These are phyloP conservation scores for Wallacemonas sp. DNA, from an alignment of 208 protist species.

Conservation along the genomic window DNA sequence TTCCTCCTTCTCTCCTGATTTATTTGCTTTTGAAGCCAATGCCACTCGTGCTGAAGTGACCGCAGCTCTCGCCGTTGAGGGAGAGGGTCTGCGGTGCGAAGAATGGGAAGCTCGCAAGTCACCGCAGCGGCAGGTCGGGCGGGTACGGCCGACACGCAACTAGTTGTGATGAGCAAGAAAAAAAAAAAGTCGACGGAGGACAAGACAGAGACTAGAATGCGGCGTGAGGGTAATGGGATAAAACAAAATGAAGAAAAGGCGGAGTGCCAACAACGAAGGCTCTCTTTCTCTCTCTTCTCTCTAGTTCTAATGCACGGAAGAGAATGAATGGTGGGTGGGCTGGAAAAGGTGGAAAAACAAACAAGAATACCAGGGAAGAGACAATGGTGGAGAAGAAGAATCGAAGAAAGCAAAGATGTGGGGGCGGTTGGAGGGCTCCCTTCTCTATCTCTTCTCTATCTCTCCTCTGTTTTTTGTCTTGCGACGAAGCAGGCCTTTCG, in stretches of 20 bases:
- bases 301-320: background rate
- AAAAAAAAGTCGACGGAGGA: background rate
- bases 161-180: background rate
- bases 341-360: slow-evolving; percentile 3
- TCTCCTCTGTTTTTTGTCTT: too few relatives aligned
- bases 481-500: too few relatives aligned
- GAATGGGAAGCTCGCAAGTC: background rate
- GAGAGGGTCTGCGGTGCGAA: too few relatives aligned
- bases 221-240: background rate
- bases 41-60: too few relatives aligned
- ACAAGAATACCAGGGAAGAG: background rate
- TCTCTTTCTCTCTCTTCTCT: background rate
- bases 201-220: background rate
- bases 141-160: background rate
- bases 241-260: background rate
- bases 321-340: background rate
- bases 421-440: too few relatives aligned
- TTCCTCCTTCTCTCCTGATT: too few relatives aligned
- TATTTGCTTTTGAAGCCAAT: too few relatives aligned
- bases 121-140: background rate
- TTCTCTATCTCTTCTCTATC: too few relatives aligned
- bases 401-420: slow-evolving; percentile 4
- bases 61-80: too few relatives aligned
- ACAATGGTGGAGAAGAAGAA: slow-evolving; percentile 1
- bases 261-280: slow-evolving; percentile 1